These are phyloP conservation scores for Dothistroma pini DNA, from an alignment of 2,329 filamentous ascomycete genomes.

Conservation along the genomic window DNA sequence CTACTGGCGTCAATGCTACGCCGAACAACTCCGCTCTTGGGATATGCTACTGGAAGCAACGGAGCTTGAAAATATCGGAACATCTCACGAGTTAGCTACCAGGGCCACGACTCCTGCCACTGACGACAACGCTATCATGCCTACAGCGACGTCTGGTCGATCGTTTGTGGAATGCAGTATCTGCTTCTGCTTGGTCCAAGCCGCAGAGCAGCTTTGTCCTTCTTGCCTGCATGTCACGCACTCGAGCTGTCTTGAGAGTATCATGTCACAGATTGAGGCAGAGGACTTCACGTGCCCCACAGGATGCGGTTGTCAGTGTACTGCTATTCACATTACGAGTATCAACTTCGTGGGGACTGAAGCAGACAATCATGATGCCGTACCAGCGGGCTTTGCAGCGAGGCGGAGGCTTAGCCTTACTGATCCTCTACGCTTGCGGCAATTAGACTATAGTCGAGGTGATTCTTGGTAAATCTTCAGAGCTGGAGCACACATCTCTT, in stretches of 20 bases:
- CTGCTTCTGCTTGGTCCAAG: conserved; percentile 27
- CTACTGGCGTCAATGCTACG: conserved; percentile 56
- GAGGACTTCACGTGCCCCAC: conserved; percentile 28
- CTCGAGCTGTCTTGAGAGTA: conserved; percentile 23
- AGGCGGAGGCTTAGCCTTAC: conserved; percentile 26
- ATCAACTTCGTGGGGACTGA: conserved; percentile 8
- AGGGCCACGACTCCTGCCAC: not conserved
- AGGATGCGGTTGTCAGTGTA: conserved; percentile 33
- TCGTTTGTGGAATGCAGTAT: conserved; percentile 25
- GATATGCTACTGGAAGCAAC: conserved; percentile 51
- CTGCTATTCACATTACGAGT: conserved; percentile 10
- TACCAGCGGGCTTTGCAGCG: conserved; percentile 2
- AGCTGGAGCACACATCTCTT: no score
- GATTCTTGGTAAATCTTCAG: not conserved
- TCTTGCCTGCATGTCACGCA: conserved; percentile 31
- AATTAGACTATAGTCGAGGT: conserved; percentile 1
- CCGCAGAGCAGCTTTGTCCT: conserved; percentile 31
- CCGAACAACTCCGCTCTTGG: conserved; percentile 58
- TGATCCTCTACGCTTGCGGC: conserved; percentile 26
- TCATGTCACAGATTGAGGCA: conserved; percentile 13
- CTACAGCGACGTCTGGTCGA: conserved; percentile 5
- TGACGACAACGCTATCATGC: not conserved
- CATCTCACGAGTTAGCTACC: not conserved
- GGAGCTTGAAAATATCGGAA: conserved; percentile 55
- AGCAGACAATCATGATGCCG: not conserved